Base-by-base conservation (phyloP, 1,284 basidiomycete species). In the Sporisorium scitamineum region DNA sequence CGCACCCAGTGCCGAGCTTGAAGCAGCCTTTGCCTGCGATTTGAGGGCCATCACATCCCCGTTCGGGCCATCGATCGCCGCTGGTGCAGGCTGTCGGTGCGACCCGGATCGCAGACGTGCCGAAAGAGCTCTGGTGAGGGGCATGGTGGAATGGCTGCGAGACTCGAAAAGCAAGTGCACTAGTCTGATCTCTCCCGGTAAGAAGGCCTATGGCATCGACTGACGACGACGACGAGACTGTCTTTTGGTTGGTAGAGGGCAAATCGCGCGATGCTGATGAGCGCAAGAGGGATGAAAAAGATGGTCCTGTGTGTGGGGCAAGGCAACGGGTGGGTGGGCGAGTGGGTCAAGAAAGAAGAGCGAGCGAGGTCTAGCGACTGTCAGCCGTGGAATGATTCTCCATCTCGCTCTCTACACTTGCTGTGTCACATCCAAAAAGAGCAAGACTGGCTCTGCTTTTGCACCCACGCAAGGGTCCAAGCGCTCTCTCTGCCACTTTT, bases 61-160 rank as follows among this genome's bases (percentile, higher is more conserved):
- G 51, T 50, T 29, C 29, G 54, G 45, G 39, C 34, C 14, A 20
- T 68, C 48, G 13, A 48, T 16, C 4, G 32, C n/a, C 13, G 54
- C 9, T 5, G 65, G 32, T 8, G 56, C 52, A 20, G 61, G 16
- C 45, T 61, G 56, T 34, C 54, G 61, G 29, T 51, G 65, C 42
- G 70, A 50, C 22, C 53, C 52, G n/a, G 63, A 54, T 37, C 56
- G 61, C 42, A 72, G 31, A 27, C 70, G 70, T 34, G 61, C 61
- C 26, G 71, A 74, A 27, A 70, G 27, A 6, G 71, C 71, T 65
- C 71, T 57, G 6, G 71, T 74, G 31, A 74, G 66, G n/a, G 71
- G 71, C 71, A 74, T 74, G 24, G 5, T 59, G 14, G 47, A n/a
- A 20, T 32, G 39, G 22, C 20, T 27, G 26, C 24, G 44, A 27